These are phyloP conservation scores for Phlyctochytrium planicorne DNA, from an alignment of 192 early-diverging fungal genomes.

Conservation along the genomic window DNA sequence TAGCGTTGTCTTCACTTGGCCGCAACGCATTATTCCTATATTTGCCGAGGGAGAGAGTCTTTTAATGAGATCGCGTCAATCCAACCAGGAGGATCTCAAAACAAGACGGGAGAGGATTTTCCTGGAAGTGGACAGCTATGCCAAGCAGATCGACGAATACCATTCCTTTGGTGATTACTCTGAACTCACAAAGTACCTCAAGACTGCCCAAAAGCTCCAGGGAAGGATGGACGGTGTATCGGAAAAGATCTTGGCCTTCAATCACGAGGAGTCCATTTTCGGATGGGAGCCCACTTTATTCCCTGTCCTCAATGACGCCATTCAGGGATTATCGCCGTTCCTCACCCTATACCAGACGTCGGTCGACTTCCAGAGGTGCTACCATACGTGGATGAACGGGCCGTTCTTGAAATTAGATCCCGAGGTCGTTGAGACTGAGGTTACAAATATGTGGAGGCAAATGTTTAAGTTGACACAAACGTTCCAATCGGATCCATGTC, in stretches of 20 bases:
- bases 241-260: constrained; percentile 50
- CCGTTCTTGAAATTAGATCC: constrained; percentile 61
- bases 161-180: constrained; percentile 55
- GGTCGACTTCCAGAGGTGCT: constrained; percentile 61
- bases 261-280: constrained; percentile 58
- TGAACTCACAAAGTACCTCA: constrained; percentile 60
- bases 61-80: constrained; percentile 35
- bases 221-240: constrained; percentile 49
- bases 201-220: constrained; percentile 60
- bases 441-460: constrained; percentile 60
- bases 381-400: constrained; percentile 61
- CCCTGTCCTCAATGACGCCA: constrained; percentile 38
- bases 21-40: constrained; percentile 49
- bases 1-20: constrained; percentile 57
- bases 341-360: constrained; percentile 60
- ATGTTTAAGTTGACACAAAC: constrained; percentile 50
- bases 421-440: constrained; percentile 58
- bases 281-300: constrained; percentile 59
- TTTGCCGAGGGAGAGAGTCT: constrained; percentile 53
- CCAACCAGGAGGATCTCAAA: constrained; percentile 62
- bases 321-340: constrained; percentile 49
- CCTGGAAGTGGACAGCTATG: constrained; percentile 53
- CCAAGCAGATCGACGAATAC: constrained; percentile 65
- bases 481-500: constrained; percentile 48
- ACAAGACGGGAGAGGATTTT: constrained; percentile 49